phyloP scores from a whole-genome alignment of 2,329 filamentous ascomycete genomes.

The Aspergillus sojae region DNA sequence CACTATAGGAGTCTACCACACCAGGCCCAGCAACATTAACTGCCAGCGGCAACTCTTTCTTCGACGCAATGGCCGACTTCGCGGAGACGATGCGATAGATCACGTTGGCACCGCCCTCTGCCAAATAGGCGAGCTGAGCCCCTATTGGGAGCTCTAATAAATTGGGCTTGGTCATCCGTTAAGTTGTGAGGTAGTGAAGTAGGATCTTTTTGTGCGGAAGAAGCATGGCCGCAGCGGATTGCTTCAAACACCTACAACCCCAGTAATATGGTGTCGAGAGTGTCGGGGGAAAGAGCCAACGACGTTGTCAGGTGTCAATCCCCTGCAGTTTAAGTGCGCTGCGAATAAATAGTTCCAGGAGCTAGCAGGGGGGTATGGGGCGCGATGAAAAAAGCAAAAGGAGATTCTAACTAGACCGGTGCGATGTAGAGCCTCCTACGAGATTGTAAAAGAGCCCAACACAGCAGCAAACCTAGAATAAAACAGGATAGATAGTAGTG shows the following conservation, averaged over 20 bases:
- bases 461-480: conserved; percentile 10
- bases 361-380: conserved; percentile 5
- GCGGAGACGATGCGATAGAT: conserved; percentile 64
- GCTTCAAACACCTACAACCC: conserved; percentile 11
- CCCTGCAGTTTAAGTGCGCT: background rate
- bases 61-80: conserved; percentile 27
- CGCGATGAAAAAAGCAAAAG: conserved; percentile 10
- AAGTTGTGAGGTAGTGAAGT: conserved; percentile 18
- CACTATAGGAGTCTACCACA: conserved; percentile 18
- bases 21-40: conserved; percentile 17
- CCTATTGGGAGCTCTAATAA: conserved; percentile 39
- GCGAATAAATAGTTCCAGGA: conserved; percentile 17
- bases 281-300: background rate
- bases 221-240: conserved; percentile 21
- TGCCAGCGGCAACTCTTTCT: conserved; percentile 26
- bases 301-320: background rate
- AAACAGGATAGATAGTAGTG: conserved; percentile 2
- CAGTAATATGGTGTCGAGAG: conserved; percentile 8
- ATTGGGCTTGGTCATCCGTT: conserved; percentile 36
- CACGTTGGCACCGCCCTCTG: conserved; percentile 76
- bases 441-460: conserved; percentile 14
- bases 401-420: conserved; percentile 15
- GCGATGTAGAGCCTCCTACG: conserved; percentile 10
- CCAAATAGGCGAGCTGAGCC: conserved; percentile 50
- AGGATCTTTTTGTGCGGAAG: conserved; percentile 9